Percentiles rank a stretch among this genome's conserved stretches.
These are phyloP conservation scores for Trichoderma pleuroti DNA, from an alignment of 2,329 filamentous ascomycete species.

Conservation along the genomic window DNA sequence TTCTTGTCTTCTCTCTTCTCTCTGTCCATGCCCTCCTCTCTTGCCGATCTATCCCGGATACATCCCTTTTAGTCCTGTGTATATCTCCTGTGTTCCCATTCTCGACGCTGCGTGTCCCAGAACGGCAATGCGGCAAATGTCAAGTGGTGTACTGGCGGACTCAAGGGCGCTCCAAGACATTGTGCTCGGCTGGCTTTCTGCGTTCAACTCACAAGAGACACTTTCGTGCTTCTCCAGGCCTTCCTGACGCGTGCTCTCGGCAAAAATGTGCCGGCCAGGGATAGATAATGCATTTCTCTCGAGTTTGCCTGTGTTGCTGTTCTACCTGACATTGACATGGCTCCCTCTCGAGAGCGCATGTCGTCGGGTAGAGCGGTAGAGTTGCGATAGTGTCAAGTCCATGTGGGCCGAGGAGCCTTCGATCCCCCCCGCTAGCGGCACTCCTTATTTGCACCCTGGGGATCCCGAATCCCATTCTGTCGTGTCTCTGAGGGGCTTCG, in stretches of 20 bases:
- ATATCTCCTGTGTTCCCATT: not conserved
- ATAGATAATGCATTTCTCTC: not conserved
- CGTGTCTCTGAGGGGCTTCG: not conserved
- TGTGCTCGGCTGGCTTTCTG: conserved; percentile 1
- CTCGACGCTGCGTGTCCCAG: not conserved
- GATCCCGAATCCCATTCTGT: not conserved
- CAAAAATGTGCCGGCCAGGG: conserved; percentile 17
- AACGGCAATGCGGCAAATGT: conserved; percentile 8
- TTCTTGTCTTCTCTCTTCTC: not conserved
- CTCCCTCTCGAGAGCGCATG: not conserved
- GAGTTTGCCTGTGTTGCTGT: not conserved
- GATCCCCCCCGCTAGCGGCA: conserved; percentile 4
- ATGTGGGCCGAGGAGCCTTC: conserved; percentile 6
- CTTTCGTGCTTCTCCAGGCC: not conserved
- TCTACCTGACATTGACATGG: not conserved
- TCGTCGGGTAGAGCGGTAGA: not conserved
- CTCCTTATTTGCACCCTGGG: not conserved
- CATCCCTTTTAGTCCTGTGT: not conserved
- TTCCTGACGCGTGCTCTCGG: conserved; percentile 12
- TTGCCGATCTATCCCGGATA: not conserved
- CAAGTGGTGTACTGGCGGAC: not conserved
- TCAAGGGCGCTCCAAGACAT: conserved; percentile 12
- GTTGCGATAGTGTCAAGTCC: not conserved
- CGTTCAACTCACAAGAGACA: conserved; percentile 6
- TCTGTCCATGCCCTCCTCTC: not conserved